These are phyloP conservation scores for Stygiomarasmius scandens DNA, from an alignment of 1,284 basidiomycete species.

Conservation along the genomic window DNA sequence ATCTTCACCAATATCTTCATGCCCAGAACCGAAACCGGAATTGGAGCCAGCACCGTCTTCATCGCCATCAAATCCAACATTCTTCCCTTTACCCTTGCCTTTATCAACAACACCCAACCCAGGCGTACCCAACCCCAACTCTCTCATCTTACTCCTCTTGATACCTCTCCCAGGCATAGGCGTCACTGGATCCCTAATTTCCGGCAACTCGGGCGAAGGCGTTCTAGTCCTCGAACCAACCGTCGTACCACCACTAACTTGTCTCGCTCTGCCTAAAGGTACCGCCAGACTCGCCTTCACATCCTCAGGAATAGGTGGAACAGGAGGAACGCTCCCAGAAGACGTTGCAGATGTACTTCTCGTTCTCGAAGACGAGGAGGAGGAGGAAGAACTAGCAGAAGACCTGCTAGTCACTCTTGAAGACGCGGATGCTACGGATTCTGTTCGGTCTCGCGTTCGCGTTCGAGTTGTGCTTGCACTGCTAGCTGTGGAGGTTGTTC, in stretches of 20 bases:
- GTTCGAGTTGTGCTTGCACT: no score
- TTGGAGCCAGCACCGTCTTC: no score
- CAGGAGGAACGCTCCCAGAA: constrained; percentile 2
- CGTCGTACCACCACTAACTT: not conserved
- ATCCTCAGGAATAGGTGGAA: constrained; percentile 7
- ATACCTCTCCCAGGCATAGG: not conserved
- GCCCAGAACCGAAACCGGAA: no score
- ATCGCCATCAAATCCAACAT: constrained; percentile 36
- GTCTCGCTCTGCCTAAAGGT: not conserved
- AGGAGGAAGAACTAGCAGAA: not conserved
- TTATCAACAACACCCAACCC: constrained; percentile 37
- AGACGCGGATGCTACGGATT: not conserved
- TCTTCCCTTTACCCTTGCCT: constrained; percentile 34
- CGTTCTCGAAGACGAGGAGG: constrained; percentile 1
- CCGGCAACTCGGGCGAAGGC: constrained; percentile 58
- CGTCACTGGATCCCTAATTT: constrained; percentile 20
- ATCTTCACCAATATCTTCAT: constrained; percentile 14
- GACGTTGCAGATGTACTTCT: not conserved
- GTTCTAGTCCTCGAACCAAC: not conserved
- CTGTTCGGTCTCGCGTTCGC: no score
- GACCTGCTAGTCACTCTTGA: not conserved
- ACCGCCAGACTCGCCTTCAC: not conserved
- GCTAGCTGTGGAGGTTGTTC: no score
- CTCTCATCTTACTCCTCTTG: constrained; percentile 28
- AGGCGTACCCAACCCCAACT: constrained; percentile 48